Evolutionary conservation across 306 rosid genomes (phyloP).

Genomic region (Lathyrus tuberosus): DNA sequence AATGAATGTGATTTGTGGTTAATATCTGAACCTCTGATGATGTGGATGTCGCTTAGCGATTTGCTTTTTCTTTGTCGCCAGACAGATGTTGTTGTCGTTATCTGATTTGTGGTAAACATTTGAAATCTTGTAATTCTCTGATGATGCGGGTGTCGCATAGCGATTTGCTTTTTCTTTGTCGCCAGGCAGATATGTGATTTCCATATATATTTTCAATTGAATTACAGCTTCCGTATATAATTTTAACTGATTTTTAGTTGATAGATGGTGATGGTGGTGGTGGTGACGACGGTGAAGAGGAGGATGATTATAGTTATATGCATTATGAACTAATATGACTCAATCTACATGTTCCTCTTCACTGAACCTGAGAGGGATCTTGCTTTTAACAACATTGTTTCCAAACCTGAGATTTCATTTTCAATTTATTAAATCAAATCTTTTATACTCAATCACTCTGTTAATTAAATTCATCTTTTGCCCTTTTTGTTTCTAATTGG

Average conservation of each 20-base stretch:
- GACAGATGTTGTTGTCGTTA: too few relatives aligned
- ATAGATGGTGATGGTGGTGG: not conserved
- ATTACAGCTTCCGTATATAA: not conserved
- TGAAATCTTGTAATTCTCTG: too few relatives aligned
- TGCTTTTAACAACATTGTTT: not conserved
- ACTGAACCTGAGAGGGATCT: not conserved
- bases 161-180: too few relatives aligned
- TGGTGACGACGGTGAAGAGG: too few relatives aligned
- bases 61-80: too few relatives aligned
- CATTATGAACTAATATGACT: not conserved
- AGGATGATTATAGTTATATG: not conserved
- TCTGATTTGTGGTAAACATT: not conserved
- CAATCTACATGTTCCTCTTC: not conserved
- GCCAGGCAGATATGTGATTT: too few relatives aligned
- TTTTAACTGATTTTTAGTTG: not conserved
- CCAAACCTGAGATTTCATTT: not conserved
- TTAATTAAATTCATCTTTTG: not conserved
- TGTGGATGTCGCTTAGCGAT: too few relatives aligned
- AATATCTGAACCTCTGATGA: not conserved
- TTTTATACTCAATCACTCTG: not conserved
- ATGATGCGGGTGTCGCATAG: too few relatives aligned
- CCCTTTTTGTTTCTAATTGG: not conserved
- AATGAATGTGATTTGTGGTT: not conserved
- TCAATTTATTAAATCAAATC: constrained; percentile 4
- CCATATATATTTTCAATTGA: not conserved